Conservation (phyloP, 306 rosid species). For the Quercus ilex region DNA sequence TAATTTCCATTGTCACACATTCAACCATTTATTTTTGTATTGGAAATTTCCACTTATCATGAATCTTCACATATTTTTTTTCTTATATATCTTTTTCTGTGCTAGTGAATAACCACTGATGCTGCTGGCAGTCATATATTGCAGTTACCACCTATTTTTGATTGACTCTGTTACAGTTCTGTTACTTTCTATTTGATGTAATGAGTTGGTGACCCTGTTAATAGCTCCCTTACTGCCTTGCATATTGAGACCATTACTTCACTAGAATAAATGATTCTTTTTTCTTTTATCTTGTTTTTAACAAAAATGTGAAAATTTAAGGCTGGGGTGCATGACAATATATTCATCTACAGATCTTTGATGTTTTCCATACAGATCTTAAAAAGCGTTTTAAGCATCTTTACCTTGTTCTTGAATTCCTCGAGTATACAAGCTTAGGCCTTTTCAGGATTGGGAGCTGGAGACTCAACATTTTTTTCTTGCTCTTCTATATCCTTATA, state of each 20-base stretch:
- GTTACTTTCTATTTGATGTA: neutral
- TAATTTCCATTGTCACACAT: neutral
- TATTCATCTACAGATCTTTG: neutral
- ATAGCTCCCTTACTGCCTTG: neutral
- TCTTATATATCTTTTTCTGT: neutral
- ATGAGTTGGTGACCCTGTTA: neutral
- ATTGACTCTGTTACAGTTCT: neutral
- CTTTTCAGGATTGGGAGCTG: no score
- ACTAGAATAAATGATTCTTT: neutral
- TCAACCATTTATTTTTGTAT: neutral
- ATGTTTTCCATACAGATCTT: neutral
- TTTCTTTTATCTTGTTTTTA: neutral
- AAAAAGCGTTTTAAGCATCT: neutral
- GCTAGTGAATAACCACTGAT: neutral
- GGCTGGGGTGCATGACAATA: neutral
- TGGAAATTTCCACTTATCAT: neutral
- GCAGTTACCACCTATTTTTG: neutral
- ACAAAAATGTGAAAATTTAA: neutral
- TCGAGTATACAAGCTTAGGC: neutral
- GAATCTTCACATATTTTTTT: neutral
- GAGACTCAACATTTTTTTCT: no score
- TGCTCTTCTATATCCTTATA: no score
- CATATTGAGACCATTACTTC: neutral
- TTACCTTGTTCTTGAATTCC: slow-evolving; percentile 15
- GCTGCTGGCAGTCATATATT: neutral